Evolutionary conservation across 2,329 filamentous ascomycete species (phyloP), one percentile per base, ranked within the genome.

Genomic region (Laburnicola sp.): DNA sequence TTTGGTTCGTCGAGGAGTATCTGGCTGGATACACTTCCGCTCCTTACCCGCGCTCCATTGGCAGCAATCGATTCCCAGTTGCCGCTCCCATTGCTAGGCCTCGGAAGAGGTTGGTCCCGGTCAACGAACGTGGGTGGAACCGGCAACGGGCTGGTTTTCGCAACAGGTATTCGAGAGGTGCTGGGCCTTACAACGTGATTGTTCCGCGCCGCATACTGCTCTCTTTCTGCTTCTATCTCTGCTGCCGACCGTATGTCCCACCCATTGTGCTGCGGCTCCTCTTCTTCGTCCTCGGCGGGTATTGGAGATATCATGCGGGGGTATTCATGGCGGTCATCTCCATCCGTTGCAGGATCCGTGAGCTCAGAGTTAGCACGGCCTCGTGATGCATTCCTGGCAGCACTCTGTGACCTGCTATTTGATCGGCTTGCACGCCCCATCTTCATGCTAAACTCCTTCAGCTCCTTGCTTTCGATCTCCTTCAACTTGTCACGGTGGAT

Each of bases 401-500:
- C 60, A 49, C 66, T 70, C 46, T 71, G 64, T 8, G 72, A 72
- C 34, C 68, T 62, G 51, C 70, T 74, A 56, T 71, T 71, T 11
- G 69, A 70, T 41, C 72, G 63, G 51, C 69, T 72, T 36, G 61
- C 52, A 39, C 74, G 80, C 51, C 76, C 78, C 75, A 56, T 85
- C 78, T 53, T 77, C 61, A 92, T 85, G 27, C 89, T 89, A 5
- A 88, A 88, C 52, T 88, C 88, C 69, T 91, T 87, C 56, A 94
- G 80, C 73, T 94, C 89, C 65, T 86, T 82, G 60, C 79, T 93
- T 74, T 94, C 89, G 60, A 93, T 94, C 66, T 83, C 84, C 48
- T 88, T 89, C 54, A 94, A 75, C 74, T 93, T 93, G 74, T 94
- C 89, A 50, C 89, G 80, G 66, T 94, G 89, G 62, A 94, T 93